phyloP scores from a whole-genome alignment of 176 grass and related monocot species.

The Aegilops speltoides region DNA sequence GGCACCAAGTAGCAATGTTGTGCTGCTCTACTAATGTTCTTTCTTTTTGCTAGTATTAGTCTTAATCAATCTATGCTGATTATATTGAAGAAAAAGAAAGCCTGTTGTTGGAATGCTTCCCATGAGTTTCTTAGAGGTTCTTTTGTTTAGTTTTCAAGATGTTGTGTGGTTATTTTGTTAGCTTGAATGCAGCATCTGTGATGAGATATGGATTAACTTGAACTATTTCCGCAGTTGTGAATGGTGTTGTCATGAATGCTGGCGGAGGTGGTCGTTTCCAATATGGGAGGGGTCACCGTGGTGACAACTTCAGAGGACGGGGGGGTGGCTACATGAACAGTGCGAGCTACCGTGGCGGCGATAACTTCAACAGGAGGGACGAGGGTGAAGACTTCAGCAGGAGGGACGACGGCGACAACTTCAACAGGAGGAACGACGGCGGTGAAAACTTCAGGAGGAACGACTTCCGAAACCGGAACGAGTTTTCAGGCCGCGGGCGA shows the following conservation, averaged over 20 bases:
- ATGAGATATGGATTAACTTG: not conserved
- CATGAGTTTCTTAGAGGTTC: not conserved
- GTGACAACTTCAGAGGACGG: conserved; percentile 58
- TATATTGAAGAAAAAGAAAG: not conserved
- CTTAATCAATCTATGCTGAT: not conserved
- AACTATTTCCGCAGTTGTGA: conserved; percentile 20
- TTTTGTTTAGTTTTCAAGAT: not conserved
- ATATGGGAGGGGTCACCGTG: conserved; percentile 47
- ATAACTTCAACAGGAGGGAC: conserved; percentile 14
- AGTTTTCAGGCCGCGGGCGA: conserved; percentile 39
- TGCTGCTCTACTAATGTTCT: not conserved
- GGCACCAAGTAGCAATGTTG: not conserved
- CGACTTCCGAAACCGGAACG: conserved; percentile 46
- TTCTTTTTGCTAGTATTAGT: not conserved
- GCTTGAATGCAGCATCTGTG: not conserved
- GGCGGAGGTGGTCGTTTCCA: conserved; percentile 39
- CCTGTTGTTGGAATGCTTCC: not conserved
- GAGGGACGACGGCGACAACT: conserved; percentile 27
- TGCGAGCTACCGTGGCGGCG: conserved; percentile 34
- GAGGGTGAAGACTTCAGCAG: conserved; percentile 30
- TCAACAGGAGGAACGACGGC: conserved; percentile 18
- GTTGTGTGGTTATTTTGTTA: not conserved
- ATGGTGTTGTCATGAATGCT: conserved; percentile 28
- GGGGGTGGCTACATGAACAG: conserved; percentile 27
- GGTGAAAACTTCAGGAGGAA: conserved; percentile 31